Base-by-base conservation (phyloP, 225 moss, liverwort and hornwort species). In the Asterella californica region DNA sequence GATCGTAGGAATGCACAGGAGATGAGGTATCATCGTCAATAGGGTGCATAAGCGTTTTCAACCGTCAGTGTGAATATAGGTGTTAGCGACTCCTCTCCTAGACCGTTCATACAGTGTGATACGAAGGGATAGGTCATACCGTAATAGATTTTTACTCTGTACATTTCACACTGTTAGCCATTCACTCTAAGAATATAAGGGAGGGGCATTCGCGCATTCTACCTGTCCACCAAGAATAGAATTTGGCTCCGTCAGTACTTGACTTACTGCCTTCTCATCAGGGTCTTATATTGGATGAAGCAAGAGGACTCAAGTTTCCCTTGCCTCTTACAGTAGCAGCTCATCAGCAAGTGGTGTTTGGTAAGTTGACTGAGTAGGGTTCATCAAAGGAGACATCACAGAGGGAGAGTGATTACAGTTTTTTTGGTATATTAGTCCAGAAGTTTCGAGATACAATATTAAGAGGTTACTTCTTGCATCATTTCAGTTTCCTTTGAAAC, bases 271-370 rank as follows among this genome's bases (percentile, higher is more conserved):
- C 30, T 54, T 50, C 65, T 66, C 48, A 29, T 78, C 82, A 96
- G 96, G 91, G 82, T 62, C 34, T 88, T 74, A 82, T 94, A 55
- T 53, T 90, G 74, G 91, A 94, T 42, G 92, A 92, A 86, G 91
- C 92, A 10, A 94, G 90, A 87, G 85, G 73, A 48, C 74, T 94
- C 81, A 85, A 84, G 74, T 96, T 94, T 79, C 94, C 96, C n/a
- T 79, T 96, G 53, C 91, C 91, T 81, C 74, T 96, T 42, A 92
- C 92, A 49, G 87, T 94, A 25, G 81, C 80, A 76, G 94, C 96
- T 66, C 90, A 91, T 83, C 94, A 96, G 84, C 96, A 96, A 84
- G 75, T 90, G 55, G 85, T 93, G 55, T 68, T 86, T 29, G 91
- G 96, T 94, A 86, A 83, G 72, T 38, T 1, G 50, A 5, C 15